Base-by-base conservation (phyloP, 768 basidiomycete species). In the Cubamyces sp. region DNA sequence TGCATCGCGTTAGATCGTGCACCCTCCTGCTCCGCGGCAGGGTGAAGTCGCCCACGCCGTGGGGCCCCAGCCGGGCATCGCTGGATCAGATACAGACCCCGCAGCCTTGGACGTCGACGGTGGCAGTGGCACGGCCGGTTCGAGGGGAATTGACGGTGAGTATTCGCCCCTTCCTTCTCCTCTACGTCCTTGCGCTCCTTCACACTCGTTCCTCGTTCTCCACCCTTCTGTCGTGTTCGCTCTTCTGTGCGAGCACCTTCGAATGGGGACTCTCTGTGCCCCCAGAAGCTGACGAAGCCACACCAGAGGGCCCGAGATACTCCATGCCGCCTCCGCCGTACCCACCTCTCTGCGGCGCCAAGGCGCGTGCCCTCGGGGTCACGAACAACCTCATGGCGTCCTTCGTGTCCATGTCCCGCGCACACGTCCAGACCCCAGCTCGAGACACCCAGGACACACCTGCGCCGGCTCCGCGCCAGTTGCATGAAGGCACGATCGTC, bases 381-480 rank as follows among this genome's bases (percentile, higher is more conserved):
- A 68, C 61, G 45, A 79, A 83, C 65, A 89, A 88, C 69, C 73
- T 88, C 46, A 84, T 88, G 86, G 68, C 72, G n/a, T 71, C 75
- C 47, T 88, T 84, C 68, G 85, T 88, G 54, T 73, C 71, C 8
- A 88, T 87, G 81, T 34, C 34, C 34, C 5, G 4, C 34, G 4
- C 34, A 9, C 34, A 34, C 34, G 5, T 34, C 34, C 34, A 11
- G 34, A 9, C 34, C 9, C 34, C 9, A n/a, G n/a, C n/a, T n/a
- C 5, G 34, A 5, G 34, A 11, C 9, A 9, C 6, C 4, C 1
- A 34, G 34, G 6, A 34, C 34, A n/a, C n/a, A n/a, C n/a, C n/a
- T n/a, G n/a, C n/a, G 5, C 5, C 34, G 11, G 34, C 34, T 9
- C 5, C 9, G 34, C 6, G 4, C 34, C 34, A 34, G 34, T n/a